Conservation (phyloP, 2,329 filamentous ascomycete genomes). For the Verticillium klebahnii region DNA sequence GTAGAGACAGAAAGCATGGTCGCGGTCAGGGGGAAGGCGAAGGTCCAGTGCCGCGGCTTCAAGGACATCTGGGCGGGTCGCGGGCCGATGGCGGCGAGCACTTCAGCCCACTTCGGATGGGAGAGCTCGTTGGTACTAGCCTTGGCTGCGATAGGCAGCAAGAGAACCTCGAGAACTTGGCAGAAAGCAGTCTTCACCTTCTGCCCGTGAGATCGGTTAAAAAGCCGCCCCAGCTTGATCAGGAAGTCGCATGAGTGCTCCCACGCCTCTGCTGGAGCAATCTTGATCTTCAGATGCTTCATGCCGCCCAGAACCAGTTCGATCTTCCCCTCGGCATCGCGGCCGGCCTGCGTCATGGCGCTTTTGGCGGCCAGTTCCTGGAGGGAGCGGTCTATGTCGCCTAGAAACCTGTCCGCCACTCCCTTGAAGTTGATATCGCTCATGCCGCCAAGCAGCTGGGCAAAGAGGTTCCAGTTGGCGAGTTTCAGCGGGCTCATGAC, state of each 20-base stretch:
- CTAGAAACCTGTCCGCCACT: constrained; percentile 76
- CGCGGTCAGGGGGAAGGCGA: constrained; percentile 82
- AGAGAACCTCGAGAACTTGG: constrained; percentile 79
- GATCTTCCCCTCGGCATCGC: constrained; percentile 66
- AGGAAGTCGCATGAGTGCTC: constrained; percentile 87
- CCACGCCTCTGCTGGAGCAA: constrained; percentile 71
- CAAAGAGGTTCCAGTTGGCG: constrained; percentile 94
- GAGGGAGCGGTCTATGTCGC: constrained; percentile 74
- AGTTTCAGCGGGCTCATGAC: constrained; percentile 75
- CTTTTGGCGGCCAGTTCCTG: constrained; percentile 71
- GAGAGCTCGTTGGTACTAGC: constrained; percentile 72
- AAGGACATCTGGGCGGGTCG: constrained; percentile 78
- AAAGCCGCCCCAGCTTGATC: constrained; percentile 73
- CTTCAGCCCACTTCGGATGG: constrained; percentile 80
- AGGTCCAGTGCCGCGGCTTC: constrained; percentile 89
- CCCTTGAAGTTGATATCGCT: constrained; percentile 85
- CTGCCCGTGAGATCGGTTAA: constrained; percentile 79
- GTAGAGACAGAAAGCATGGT: constrained; percentile 85
- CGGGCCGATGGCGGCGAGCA: constrained; percentile 72
- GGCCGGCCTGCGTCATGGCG: constrained; percentile 48
- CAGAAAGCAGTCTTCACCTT: constrained; percentile 93
- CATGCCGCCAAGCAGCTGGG: constrained; percentile 91
- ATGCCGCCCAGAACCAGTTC: constrained; percentile 87
- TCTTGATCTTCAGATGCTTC: constrained; percentile 78
- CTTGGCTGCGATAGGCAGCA: constrained; percentile 81